These are phyloP conservation scores for Apiotrichum laibachii DNA, from an alignment of 1,284 basidiomycete species.

Conservation along the genomic window DNA sequence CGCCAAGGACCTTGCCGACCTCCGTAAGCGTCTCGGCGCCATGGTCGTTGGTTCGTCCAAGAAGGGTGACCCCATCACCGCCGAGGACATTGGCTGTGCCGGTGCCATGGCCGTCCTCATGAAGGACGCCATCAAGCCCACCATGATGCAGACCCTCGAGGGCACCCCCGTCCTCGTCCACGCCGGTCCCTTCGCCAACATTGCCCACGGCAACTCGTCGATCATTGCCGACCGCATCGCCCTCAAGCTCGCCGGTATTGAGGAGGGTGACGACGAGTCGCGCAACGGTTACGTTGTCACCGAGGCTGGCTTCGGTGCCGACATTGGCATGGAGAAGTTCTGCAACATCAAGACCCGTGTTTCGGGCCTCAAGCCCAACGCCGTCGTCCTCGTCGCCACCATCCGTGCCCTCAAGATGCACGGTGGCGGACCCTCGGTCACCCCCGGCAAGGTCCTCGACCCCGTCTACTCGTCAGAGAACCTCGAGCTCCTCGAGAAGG, in stretches of 20 bases:
- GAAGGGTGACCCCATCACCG: conserved; percentile 86
- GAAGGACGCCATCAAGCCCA: conserved; percentile 99
- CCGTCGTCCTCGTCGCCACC: conserved; percentile 92
- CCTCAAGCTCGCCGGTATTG: conserved; percentile 94
- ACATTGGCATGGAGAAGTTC: conserved; percentile 99
- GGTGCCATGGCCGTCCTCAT: conserved; percentile 95
- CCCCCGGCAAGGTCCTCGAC: conserved; percentile 89
- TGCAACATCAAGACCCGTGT: conserved; percentile 99
- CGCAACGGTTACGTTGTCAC: conserved; percentile 93
- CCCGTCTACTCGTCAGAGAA: conserved; percentile 95
- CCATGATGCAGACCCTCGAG: conserved; percentile 98
- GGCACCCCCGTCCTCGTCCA: conserved; percentile 99
- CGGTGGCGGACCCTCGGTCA: conserved; percentile 94
- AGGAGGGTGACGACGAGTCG: conserved; percentile 78
- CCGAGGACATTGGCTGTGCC: conserved; percentile 93
- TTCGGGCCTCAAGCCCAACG: conserved; percentile 89
- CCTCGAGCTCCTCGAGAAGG: conserved; percentile 82
- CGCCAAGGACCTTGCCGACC: conserved; percentile 81
- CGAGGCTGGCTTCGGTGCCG: conserved; percentile 97
- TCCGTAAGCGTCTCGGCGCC: conserved; percentile 67
- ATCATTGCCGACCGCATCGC: conserved; percentile 95
- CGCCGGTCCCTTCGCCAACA: conserved; percentile 98
- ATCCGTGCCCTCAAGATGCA: conserved; percentile 99
- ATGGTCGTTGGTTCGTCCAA: conserved; percentile 98
- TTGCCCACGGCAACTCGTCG: conserved; percentile 98